Evolutionary conservation across 345 rosid species (phyloP).

Genomic region (Arabidopsis thaliana): TAIR10.1 NC_003071.7:10295501-10296000

Average conservation of each 20-base stretch:
- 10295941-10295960: conserved; percentile 42
- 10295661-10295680: no score
- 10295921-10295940: conserved; percentile 37
- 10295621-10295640: no score
- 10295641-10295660: no score
- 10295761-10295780: neutral
- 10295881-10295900: conserved; percentile 54
- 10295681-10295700: no score
- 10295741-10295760: no score
- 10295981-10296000: conserved; percentile 54
- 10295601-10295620: no score
- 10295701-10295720: no score
- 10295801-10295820: conserved; percentile 14
- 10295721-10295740: no score
- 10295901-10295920: conserved; percentile 39
- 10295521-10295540: neutral
- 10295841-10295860: conserved; percentile 42
- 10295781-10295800: neutral
- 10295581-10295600: no score
- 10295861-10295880: conserved; percentile 48
- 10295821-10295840: conserved; percentile 53
- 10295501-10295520: no score
- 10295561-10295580: neutral
- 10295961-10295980: conserved; percentile 31
- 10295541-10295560: neutral